Conservation (phyloP, 2,329 filamentous ascomycete species). For the Beauveria medogensis region DNA sequence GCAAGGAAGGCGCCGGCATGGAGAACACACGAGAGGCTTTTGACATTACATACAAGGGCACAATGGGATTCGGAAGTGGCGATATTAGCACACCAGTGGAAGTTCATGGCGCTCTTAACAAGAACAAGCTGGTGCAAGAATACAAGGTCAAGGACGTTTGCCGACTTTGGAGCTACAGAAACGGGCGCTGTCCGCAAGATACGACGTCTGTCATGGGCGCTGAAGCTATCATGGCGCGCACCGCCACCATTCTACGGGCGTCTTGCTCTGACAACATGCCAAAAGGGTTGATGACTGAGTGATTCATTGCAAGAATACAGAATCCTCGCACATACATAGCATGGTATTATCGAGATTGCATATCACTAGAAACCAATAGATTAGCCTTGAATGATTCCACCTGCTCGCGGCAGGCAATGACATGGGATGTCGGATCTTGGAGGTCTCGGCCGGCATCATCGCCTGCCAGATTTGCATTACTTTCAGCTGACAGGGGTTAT, state of each 20-base stretch:
- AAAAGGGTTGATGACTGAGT: not conserved
- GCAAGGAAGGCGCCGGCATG: constrained; percentile 34
- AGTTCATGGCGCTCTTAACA: constrained; percentile 26
- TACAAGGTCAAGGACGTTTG: constrained; percentile 53
- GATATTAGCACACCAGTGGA: constrained; percentile 28
- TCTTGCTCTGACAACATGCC: too few species aligned
- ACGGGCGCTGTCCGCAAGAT: constrained; percentile 46
- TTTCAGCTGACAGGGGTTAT: too few species aligned
- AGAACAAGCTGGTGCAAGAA: constrained; percentile 20
- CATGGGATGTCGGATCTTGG: too few species aligned
- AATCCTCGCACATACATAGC: not conserved
- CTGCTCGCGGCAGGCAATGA: too few species aligned
- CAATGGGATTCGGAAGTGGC: constrained; percentile 28
- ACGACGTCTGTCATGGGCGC: constrained; percentile 26
- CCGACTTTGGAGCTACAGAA: constrained; percentile 54
- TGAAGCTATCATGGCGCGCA: constrained; percentile 31
- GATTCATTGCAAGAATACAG: not conserved
- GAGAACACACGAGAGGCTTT: constrained; percentile 38
- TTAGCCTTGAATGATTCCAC: not conserved
- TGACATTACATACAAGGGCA: constrained; percentile 39
- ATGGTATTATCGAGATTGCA: not conserved
- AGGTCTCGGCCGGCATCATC: too few species aligned
- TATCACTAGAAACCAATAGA: not conserved
- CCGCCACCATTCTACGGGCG: constrained; percentile 28
- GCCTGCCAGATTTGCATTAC: too few species aligned